These are phyloP conservation scores for Sclerotinia nivalis DNA, from an alignment of 2,329 filamentous ascomycete species.

Conservation along the genomic window DNA sequence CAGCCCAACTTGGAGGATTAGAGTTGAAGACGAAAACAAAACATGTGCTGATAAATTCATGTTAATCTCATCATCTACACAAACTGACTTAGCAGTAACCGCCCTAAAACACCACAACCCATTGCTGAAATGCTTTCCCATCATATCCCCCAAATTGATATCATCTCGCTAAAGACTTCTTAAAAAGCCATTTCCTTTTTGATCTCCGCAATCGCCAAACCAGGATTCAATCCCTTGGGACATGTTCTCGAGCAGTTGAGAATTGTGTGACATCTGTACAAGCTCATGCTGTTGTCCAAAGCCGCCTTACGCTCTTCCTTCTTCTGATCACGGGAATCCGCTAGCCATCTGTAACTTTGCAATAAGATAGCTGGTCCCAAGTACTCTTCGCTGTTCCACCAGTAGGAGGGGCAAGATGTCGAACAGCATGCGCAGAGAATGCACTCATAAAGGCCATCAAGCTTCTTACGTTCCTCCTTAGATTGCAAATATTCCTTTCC, in stretches of 20 bases:
- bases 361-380: slow-evolving; percentile 94
- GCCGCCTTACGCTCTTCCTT: slow-evolving; percentile 84
- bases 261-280: slow-evolving; percentile 99
- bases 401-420: slow-evolving; percentile 99
- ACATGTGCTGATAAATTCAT: slow-evolving; percentile 19
- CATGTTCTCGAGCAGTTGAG: slow-evolving; percentile 98
- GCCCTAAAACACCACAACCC: slow-evolving; percentile 19
- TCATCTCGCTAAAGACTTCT: slow-evolving; percentile 23
- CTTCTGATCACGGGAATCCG: slow-evolving; percentile 90
- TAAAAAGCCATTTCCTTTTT: slow-evolving; percentile 87
- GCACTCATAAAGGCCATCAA: slow-evolving; percentile 98
- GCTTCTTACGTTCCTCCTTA: slow-evolving; percentile 86
- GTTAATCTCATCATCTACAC: slow-evolving; percentile 22
- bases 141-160: background rate
- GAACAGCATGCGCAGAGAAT: slow-evolving; percentile 99
- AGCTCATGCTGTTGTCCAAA: slow-evolving; percentile 96
- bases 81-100: slow-evolving; percentile 23
- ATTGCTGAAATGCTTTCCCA: slow-evolving; percentile 15
- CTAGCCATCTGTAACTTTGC: slow-evolving; percentile 97
- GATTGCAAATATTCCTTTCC: slow-evolving; percentile 90
- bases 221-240: slow-evolving; percentile 97
- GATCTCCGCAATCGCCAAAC: slow-evolving; percentile 92
- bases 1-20: background rate
- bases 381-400: slow-evolving; percentile 99
- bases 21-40: background rate